These are phyloP conservation scores for Tuber microsphaerosporum DNA, from an alignment of 495 filamentous ascomycete species.

Conservation along the genomic window DNA sequence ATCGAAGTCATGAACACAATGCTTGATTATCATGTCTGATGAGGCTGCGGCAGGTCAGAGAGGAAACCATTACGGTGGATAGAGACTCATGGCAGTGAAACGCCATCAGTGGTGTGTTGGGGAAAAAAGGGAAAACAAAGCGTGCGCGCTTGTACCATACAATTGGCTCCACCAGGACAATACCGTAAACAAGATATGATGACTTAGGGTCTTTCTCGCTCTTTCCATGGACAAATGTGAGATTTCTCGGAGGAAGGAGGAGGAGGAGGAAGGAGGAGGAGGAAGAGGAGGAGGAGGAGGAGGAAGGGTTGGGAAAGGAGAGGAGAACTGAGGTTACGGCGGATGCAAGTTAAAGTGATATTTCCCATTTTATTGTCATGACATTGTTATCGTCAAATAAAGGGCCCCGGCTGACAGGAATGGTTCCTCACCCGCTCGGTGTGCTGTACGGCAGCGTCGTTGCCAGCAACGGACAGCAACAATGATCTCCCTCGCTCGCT, in stretches of 20 bases:
- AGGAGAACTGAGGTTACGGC: background rate
- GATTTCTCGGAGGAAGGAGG: too few relatives aligned
- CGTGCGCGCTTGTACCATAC: background rate
- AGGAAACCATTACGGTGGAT: background rate
- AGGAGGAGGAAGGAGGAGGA: background rate
- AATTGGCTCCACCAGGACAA: background rate
- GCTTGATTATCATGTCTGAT: background rate
- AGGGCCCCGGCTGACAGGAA: background rate
- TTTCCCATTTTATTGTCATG: background rate
- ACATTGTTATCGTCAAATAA: too few relatives aligned
- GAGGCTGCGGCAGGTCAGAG: background rate
- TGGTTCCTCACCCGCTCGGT: background rate
- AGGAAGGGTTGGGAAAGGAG: background rate
- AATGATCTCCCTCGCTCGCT: background rate
- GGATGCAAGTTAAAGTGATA: background rate
- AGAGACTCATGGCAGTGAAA: background rate
- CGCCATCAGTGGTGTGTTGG: background rate
- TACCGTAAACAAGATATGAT: too few relatives aligned
- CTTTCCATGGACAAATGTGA: too few relatives aligned
- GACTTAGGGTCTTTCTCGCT: too few relatives aligned
- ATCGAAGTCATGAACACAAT: background rate
- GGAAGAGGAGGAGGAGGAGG: too few relatives aligned
- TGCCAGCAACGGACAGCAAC: constrained; percentile 1
- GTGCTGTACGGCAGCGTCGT: background rate
- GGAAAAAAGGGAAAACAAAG: background rate